These are phyloP conservation scores for Epichloe festucae DNA, from an alignment of 2,329 filamentous ascomycete species.

Conservation along the genomic window DNA sequence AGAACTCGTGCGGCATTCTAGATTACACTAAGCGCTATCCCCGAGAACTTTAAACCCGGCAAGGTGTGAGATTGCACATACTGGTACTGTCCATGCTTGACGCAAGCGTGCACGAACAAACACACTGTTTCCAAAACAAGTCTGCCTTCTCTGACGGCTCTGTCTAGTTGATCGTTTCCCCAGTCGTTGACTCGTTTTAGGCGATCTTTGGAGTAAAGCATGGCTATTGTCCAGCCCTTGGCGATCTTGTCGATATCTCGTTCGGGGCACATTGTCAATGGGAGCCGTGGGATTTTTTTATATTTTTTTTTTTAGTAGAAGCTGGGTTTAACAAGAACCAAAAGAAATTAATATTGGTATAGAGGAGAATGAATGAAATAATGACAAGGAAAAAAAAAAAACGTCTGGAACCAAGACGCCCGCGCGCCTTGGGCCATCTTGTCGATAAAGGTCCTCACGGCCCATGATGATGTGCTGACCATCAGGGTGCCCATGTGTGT, in stretches of 20 bases:
- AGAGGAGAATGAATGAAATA: not conserved
- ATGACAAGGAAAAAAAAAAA: not conserved
- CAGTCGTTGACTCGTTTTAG: conserved; percentile 19
- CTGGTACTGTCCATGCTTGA: conserved; percentile 25
- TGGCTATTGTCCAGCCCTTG: conserved; percentile 26
- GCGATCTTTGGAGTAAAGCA: conserved; percentile 22
- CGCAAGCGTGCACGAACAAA: conserved; percentile 25
- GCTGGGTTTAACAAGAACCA: not conserved
- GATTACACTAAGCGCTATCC: no score
- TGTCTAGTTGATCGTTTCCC: conserved; percentile 20
- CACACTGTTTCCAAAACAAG: conserved; percentile 26
- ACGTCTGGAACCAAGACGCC: not conserved
- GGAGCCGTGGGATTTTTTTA: not conserved
- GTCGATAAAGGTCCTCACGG: conserved; percentile 5
- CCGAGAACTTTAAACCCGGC: no score
- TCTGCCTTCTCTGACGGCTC: conserved; percentile 19
- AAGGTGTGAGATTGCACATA: conserved; percentile 8
- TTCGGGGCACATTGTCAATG: conserved; percentile 16
- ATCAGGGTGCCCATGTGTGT: not conserved
- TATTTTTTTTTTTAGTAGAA: no score
- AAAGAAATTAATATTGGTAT: not conserved
- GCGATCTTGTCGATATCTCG: conserved; percentile 21
- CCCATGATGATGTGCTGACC: not conserved
- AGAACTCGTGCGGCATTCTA: conserved; percentile 25
- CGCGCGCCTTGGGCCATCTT: not conserved